Evolutionary conservation across 768 basidiomycete species (phyloP), one percentile per base, ranked within the genome.

Genomic region (Hypholoma fasciculare): DNA sequence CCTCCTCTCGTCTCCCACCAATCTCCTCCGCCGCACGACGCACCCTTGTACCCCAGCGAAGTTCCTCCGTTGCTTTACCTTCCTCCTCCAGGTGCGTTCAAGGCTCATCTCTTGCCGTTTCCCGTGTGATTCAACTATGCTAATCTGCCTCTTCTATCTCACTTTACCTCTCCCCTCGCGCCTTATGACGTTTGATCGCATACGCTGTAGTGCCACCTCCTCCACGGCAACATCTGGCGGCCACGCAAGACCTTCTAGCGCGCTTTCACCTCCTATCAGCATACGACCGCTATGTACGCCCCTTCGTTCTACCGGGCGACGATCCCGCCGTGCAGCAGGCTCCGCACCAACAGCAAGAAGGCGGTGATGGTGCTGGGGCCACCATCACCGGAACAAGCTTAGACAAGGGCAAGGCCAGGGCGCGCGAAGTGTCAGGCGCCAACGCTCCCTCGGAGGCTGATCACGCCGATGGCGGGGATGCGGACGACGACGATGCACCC

Each of bases 201-300:
- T 14, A 47, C 23, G 52, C 17, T 34, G 49, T 42, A 78, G 78
- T 66, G 11, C 73, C 67, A 9, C 72, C 72, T 62, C 74, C 71
- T 20, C 78, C 78, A 49, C 72, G 74, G 39, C 80, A 78, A 26
- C 77, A 82, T 69, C 81, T 93, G 51, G 71, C 79, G 40, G 90
- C 90, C 73, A 92, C 92, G 1, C 84, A 93, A 66, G 91, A 93
- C 73, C 84, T 93, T 52, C 78, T 93, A 56, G 76, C 82, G 46
- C 86, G 87, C 59, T 90, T 93, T 65, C 76, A 82, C 50, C 83
- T 93, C 27, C 79, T 86, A 50, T 64, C 85, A 9, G 85, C 89
- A n/a, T 93, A 93, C 69, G 87, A 92, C 75, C 89, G 86, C 67
- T 88, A 92, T 65, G 91, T 92, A 51, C 80, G 86, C n/a, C 81